Evolutionary conservation across 257 asterid genomes (phyloP).

Genomic region (Leonotis leonurus): DNA sequence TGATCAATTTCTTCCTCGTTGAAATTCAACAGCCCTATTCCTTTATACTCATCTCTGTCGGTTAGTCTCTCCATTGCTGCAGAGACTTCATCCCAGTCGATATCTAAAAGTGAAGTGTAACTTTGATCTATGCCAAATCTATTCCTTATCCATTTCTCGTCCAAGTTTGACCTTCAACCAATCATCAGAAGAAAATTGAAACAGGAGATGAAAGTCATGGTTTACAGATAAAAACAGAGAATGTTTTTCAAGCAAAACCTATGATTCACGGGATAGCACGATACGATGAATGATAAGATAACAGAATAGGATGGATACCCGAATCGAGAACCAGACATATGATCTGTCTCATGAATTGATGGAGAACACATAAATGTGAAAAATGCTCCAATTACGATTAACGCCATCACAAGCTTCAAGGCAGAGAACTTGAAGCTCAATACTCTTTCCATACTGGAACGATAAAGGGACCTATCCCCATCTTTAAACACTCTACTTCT

Average conservation of each 20-base stretch:
- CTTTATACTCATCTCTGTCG: conserved; percentile 51
- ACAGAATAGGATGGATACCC: conserved; percentile 40
- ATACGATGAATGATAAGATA: background rate
- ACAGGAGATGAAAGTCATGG: background rate
- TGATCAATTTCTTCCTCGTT: conserved; percentile 50
- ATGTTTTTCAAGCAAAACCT: background rate
- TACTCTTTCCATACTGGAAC: conserved; percentile 45
- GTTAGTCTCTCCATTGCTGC: conserved; percentile 39
- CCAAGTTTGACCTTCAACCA: conserved; percentile 40
- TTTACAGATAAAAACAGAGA: background rate
- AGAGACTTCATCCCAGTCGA: conserved; percentile 72
- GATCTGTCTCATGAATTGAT: conserved; percentile 48
- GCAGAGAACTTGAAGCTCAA: conserved; percentile 48
- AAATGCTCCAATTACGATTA: conserved; percentile 60
- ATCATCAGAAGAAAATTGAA: background rate
- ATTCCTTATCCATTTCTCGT: conserved; percentile 42
- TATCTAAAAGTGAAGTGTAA: conserved; percentile 42
- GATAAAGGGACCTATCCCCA: conserved; percentile 48
- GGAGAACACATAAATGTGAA: conserved; percentile 51
- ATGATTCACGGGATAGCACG: background rate
- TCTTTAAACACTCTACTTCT: conserved; percentile 51
- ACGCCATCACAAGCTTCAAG: conserved; percentile 53
- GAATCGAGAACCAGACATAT: conserved; percentile 27
- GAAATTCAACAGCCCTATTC: conserved; percentile 73
- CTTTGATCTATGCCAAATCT: conserved; percentile 34